These are phyloP conservation scores for Aspergillus texensis DNA, from an alignment of 2,329 filamentous ascomycete species.

Conservation along the genomic window DNA sequence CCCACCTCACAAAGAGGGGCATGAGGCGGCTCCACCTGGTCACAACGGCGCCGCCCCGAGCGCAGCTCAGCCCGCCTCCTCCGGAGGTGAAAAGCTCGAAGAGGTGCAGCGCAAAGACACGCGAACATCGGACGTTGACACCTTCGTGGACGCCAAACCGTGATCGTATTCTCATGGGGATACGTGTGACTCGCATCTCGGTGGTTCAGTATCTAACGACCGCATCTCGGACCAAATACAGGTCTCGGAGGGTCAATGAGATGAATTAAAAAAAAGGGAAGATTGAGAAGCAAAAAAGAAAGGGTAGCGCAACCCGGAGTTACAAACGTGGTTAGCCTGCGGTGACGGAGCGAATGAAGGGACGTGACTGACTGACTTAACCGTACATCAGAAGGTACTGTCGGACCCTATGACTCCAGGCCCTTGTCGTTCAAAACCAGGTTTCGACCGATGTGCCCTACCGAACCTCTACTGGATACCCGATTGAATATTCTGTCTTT, in stretches of 20 bases:
- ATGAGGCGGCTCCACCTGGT: conserved; percentile 8
- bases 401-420: conserved; percentile 1
- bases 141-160: conserved; percentile 45
- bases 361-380: neutral
- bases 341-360: conserved; percentile 18
- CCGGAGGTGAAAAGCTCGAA: conserved; percentile 10
- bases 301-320: conserved; percentile 9
- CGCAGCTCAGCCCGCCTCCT: neutral
- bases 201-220: neutral
- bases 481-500: conserved; percentile 29
- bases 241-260: neutral
- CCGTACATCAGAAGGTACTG: neutral
- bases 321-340: conserved; percentile 28
- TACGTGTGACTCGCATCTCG: neutral
- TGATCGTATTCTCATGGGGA: conserved; percentile 3
- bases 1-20: conserved; percentile 46
- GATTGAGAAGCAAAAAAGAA: neutral
- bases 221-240: neutral
- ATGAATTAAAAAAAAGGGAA: neutral
- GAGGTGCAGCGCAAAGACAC: conserved; percentile 42
- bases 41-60: conserved; percentile 8
- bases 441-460: conserved; percentile 15
- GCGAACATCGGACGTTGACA: conserved; percentile 41
- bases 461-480: conserved; percentile 35
- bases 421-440: conserved; percentile 27